These are phyloP conservation scores for Mycosphaerella sp. DNA, from an alignment of 2,329 filamentous ascomycete genomes.

Conservation along the genomic window DNA sequence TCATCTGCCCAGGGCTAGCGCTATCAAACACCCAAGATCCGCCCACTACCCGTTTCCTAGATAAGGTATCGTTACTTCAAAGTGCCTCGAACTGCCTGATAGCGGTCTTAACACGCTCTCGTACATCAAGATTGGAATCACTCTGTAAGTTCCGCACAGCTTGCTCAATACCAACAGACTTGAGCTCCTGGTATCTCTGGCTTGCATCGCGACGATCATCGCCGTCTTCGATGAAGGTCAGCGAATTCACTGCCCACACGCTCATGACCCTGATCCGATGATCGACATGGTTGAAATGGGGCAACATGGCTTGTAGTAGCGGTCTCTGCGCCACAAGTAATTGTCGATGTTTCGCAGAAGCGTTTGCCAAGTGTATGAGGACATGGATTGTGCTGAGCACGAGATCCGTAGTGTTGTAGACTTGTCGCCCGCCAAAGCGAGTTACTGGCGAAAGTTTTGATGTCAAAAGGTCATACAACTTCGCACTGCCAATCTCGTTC, in stretches of 20 bases:
- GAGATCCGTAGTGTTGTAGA: conserved; percentile 53
- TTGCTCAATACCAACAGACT: conserved; percentile 50
- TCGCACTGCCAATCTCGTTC: conserved; percentile 64
- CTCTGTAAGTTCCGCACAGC: conserved; percentile 28
- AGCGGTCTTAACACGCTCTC: conserved; percentile 76
- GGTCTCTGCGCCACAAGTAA: conserved; percentile 69
- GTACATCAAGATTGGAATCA: conserved; percentile 73
- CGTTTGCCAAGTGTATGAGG: conserved; percentile 81
- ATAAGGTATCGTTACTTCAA: background rate
- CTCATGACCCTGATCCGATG: conserved; percentile 69
- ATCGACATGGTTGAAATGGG: conserved; percentile 67
- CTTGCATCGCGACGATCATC: conserved; percentile 59
- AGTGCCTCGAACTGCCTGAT: conserved; percentile 58
- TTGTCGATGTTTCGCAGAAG: conserved; percentile 69
- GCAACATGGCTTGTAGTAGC: conserved; percentile 65
- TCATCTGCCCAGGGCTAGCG: background rate
- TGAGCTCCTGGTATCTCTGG: conserved; percentile 62
- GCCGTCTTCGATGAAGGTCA: conserved; percentile 74
- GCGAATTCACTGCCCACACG: conserved; percentile 78
- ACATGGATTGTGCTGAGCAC: conserved; percentile 73
- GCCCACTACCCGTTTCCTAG: background rate
- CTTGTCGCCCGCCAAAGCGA: conserved; percentile 33
- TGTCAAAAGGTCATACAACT: conserved; percentile 73
- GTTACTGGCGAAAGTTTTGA: conserved; percentile 60
- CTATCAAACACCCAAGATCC: background rate